Conservation (phyloP, 768 basidiomycete species). For the Tephrocybe sp. region DNA sequence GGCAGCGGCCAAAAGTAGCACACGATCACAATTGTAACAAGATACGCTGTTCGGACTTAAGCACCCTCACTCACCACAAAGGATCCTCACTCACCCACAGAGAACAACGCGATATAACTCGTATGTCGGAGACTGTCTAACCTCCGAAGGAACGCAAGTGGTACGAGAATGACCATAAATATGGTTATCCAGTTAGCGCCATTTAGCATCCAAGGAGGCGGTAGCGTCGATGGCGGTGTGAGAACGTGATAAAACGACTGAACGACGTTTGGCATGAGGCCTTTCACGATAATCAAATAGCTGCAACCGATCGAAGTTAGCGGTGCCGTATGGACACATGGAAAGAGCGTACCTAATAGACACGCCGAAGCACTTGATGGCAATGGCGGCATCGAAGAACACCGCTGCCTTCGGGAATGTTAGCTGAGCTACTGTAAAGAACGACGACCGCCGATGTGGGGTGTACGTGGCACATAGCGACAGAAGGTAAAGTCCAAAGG, state of each 20-base stretch:
- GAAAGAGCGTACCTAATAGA: conserved; percentile 73
- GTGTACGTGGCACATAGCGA: conserved; percentile 79
- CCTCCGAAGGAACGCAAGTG: conserved; percentile 79
- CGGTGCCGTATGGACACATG: conserved; percentile 5
- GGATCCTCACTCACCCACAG: conserved; percentile 64
- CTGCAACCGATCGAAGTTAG: conserved; percentile 33
- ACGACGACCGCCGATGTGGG: conserved; percentile 74
- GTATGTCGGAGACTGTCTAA: conserved; percentile 88
- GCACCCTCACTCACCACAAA: neutral
- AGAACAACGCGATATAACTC: conserved; percentile 88
- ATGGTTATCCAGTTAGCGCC: conserved; percentile 84
- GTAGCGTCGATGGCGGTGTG: conserved; percentile 58
- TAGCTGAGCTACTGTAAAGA: conserved; percentile 79
- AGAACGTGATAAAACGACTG: conserved; percentile 79
- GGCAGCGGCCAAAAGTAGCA: conserved; percentile 79
- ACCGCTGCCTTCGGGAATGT: conserved; percentile 88
- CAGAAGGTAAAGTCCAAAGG: conserved; percentile 88
- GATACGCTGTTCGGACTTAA: conserved; percentile 54
- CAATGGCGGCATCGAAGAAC: conserved; percentile 93
- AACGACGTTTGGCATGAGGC: conserved; percentile 90
- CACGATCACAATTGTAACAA: conserved; percentile 74
- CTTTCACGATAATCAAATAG: conserved; percentile 91
- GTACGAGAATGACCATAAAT: conserved; percentile 74
- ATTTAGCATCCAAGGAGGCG: conserved; percentile 74
- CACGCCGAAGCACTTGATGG: conserved; percentile 96